phyloP scores from a whole-genome alignment of 257 asterid species.

The Linderniella brevidens region DNA sequence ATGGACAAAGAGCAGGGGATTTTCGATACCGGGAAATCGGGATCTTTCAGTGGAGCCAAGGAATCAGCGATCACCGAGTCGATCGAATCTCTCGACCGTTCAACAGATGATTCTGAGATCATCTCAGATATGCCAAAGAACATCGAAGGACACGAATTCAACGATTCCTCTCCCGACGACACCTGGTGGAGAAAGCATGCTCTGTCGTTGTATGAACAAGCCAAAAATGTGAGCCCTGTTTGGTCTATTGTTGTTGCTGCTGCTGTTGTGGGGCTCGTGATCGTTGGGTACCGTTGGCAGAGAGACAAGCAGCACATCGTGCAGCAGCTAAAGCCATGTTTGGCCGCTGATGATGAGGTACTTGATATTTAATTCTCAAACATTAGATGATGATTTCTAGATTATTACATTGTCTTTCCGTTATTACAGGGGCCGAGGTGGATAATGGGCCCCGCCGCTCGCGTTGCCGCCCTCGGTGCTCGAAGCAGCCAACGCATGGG shows the following conservation, averaged over 20 bases:
- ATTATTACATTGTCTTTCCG: no score
- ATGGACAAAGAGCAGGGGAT: slow-evolving; percentile 11
- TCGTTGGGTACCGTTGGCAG: slow-evolving; percentile 68
- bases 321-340: slow-evolving; percentile 45
- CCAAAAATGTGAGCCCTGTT: slow-evolving; percentile 48
- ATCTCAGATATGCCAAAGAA: slow-evolving; percentile 14
- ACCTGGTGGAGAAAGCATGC: slow-evolving; percentile 79
- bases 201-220: slow-evolving; percentile 34
- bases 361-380: no score
- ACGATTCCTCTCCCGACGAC: slow-evolving; percentile 41
- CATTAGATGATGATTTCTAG: no score
- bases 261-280: slow-evolving; percentile 63
- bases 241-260: slow-evolving; percentile 75
- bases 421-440: no score
- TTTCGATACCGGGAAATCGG: slow-evolving; percentile 16
- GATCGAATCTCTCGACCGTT: slow-evolving; percentile 19
- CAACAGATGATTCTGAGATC: slow-evolving; percentile 12
- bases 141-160: slow-evolving; percentile 21
- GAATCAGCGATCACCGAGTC: no score
- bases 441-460: no score
- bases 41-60: no score
- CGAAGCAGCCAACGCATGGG: no score
- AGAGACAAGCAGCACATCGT: slow-evolving; percentile 48
- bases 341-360: slow-evolving; percentile 37
- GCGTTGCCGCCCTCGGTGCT: no score